Evolutionary conservation across 805 yeast species (phyloP), one percentile per base, ranked within the genome.

Genomic region (Metschnikowia continentalis): DNA sequence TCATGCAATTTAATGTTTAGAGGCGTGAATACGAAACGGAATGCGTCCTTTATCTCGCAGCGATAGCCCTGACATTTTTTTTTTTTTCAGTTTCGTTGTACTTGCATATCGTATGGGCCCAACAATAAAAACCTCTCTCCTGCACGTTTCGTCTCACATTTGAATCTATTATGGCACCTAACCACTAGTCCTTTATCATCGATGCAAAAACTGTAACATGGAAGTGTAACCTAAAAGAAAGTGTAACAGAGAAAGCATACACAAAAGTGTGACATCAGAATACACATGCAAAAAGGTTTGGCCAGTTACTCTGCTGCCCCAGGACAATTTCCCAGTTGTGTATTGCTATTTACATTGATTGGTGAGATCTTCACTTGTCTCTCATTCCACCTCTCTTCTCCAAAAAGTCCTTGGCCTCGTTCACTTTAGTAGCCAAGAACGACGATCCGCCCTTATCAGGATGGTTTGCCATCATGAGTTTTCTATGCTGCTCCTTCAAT

Each of bases 371-470:
- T 49, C 56, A 70, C 61, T 72, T 71, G 52, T 65, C 63, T 62
- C 73, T 73, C 70, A 74, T 55, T 15, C 79, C 77, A 36, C 83
- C 84, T 63, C 90, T 79, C 67, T 83, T 81, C 59, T 88, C 94
- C 65, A 88, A 72, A 60, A 86, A 80, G 61, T 83, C 91, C 66
- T 87, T 90, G 26, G 97, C 97, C 71, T 91, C 96, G 66, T 91
- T 91, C 54, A 91, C 86, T 74, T 91, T 91, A 52, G 91, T 84
- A 43, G 97, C 96, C 67, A 91, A 67, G 61, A 80, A 90, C 26
- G 95, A 88, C 10, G 95, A 86, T 2, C 97, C 97, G 33, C 97
- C 97, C 65, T 84, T 87, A 72, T 91, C 97, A 10, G 97, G 97
- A 65, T 91, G 97, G 67, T 91, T 91, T 46, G 86, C 80, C 69